Evolutionary conservation across 768 basidiomycete genomes (phyloP), one percentile per base, ranked within the genome.

Genomic region (Rhodotorula kratochvilovae): DNA sequence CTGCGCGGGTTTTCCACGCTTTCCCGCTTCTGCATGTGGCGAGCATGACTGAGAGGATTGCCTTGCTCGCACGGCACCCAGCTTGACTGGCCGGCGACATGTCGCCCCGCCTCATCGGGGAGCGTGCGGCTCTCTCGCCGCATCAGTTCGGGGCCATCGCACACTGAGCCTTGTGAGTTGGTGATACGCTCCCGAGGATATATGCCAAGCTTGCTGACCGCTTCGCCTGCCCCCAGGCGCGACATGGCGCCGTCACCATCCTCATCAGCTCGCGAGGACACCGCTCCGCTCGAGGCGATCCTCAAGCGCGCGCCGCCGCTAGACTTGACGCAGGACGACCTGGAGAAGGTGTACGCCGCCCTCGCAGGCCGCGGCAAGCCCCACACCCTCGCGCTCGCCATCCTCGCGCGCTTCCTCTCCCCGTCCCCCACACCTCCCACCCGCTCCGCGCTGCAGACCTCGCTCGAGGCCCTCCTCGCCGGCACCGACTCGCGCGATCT

Each of bases 401-500:
- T 58, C 55, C 48, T 68, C 39, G 54, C 67, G 7, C 67, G 67
- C 56, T 50, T 42, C 39, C 46, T 68, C 33, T 25, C 50, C 0
- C 55, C 61, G 3, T 36, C 54, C 45, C 67, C 61, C 61, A 45
- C 67, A 36, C 33, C 54, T 23, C 21, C 61, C 3, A 63, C 67
- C 29, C 61, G 29, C n/a, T 25, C 55, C 29, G 6, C 54, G 23
- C 45, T 70, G 13, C 43, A 48, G 8, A 11, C 36, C 39, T 5
- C 46, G 7, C 29, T 68, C 35, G 36, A 56, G 31, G 17, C 42
- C 10, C 61, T 33, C 23, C 65, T 77, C 16, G 15, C 63, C 16
- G 71, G 70, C 17, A 74, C 85, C 29, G 87, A 89, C 78, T 67
- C 77, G 23, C 25, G 55, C 19, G 82, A 83, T 46, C 79, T 87